Conservation (phyloP, 805 yeast genomes). For the Brettanomyces custersianus region DNA sequence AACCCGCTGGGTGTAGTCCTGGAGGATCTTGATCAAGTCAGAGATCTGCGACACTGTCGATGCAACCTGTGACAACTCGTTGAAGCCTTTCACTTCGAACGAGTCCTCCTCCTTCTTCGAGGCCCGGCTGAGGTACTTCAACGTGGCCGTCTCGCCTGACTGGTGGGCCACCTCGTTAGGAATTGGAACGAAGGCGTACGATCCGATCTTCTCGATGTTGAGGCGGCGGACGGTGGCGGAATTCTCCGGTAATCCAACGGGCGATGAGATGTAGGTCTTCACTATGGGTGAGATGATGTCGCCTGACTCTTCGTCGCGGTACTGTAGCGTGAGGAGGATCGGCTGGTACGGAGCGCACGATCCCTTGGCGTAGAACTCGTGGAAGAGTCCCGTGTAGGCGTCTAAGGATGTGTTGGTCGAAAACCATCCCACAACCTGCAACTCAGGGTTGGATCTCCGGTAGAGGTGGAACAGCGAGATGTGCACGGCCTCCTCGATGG, state of each 20-base stretch:
- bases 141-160: constrained; percentile 49
- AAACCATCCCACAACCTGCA: constrained; percentile 80
- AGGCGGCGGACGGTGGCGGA: constrained; percentile 27
- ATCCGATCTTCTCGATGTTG: constrained; percentile 31
- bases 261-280: constrained; percentile 68
- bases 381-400: constrained; percentile 66
- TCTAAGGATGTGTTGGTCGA: constrained; percentile 52
- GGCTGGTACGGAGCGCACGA: constrained; percentile 72
- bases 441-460: constrained; percentile 72
- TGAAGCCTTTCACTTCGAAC: constrained; percentile 27
- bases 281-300: constrained; percentile 45
- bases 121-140: constrained; percentile 37
- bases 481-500: constrained; percentile 71
- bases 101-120: constrained; percentile 24
- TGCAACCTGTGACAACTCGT: constrained; percentile 37
- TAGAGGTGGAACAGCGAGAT: constrained; percentile 60
- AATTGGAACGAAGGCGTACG: constrained; percentile 68
- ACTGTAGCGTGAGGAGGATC: constrained; percentile 65
- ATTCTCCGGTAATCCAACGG: constrained; percentile 48
- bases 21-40: constrained; percentile 38
- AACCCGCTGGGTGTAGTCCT: constrained; percentile 37
- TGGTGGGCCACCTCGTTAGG: constrained; percentile 55
- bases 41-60: constrained; percentile 38
- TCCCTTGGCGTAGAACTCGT: constrained; percentile 69
- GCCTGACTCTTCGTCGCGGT: constrained; percentile 35